phyloP scores from a whole-genome alignment of 148 eudicot species.

The Oxyria digyna region DNA sequence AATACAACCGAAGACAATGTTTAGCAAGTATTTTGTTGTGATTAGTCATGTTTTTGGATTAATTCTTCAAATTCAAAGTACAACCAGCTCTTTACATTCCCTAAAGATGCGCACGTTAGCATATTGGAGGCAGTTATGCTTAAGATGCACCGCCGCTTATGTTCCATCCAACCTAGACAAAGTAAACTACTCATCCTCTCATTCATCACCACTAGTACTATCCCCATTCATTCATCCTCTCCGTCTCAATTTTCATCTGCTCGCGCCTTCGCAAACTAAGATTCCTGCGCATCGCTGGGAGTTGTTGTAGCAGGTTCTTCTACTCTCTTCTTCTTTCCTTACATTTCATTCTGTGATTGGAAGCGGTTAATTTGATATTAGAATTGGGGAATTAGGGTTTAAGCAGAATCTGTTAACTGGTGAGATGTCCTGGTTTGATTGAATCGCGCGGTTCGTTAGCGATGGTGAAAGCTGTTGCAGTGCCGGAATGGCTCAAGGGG shows the following conservation, averaged over 20 bases:
- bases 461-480: constrained; percentile 24
- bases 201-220: neutral
- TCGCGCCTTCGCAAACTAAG: neutral
- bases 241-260: neutral
- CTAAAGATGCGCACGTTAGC: neutral
- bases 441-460: neutral
- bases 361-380: no score
- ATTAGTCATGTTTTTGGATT: no score
- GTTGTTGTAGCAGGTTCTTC: constrained; percentile 4
- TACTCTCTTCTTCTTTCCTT: neutral
- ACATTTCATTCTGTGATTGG: neutral
- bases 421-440: neutral
- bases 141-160: neutral
- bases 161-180: neutral
- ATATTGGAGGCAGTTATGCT: neutral
- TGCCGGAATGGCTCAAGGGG: constrained; percentile 69
- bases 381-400: constrained; percentile 7
- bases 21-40: no score
- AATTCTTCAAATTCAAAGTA: no score
- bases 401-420: neutral
- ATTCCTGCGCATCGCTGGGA: neutral
- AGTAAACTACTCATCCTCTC: constrained; percentile 3
- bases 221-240: neutral
- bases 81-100: no score
- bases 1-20: no score